Base-by-base conservation (phyloP, 202 grass and related monocot species). In the Zizania palustris region DNA sequence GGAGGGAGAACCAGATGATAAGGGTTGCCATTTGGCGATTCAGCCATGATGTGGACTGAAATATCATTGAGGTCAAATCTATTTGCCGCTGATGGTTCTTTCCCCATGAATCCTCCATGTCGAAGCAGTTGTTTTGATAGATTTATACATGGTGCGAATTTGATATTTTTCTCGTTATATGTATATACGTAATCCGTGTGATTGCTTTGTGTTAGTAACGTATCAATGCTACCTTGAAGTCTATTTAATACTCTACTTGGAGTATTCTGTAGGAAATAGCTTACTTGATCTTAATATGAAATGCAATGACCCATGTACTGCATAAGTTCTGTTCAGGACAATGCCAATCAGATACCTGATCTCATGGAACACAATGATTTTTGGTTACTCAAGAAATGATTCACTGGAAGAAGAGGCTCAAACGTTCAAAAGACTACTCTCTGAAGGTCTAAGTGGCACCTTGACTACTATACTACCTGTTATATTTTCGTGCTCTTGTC, bases 291-390 rank as follows among this genome's bases (percentile, higher is more conserved):
- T 91, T 4, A 92, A 97, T 80, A 40, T 94, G 48, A 84, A 90
- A 65, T 94, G 89, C 15, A 20, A 80, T 3, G 7, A 86, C n/a
- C 7, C 77, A 60, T 71, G 20, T 77, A 69, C 74, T 53, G 87
- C 91, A 0, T 21, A 13, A 11, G 28, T 71, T 64, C 22, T 97
- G 35, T 97, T 97, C 42, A 80, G 54, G 22, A 84, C 59, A 46
- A 94, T 94, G 82, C 77, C 86, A 65, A 64, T 34, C 10, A 92
- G 85, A 67, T 89, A 94, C 41, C 19, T 97, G 61, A 84, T 90
- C 63, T 90, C 91, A 7, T 97, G 95, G 95, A 95, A 94, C 71
- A 90, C 89, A 11, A 88, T 94, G 79, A 78, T 98, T 73, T 92
- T 83, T 83, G 72, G 87, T 19, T 88, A 73, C 82, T 72, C 91